Conservation (phyloP, 345 rosid species). For the Erucastrum elatum region DNA sequence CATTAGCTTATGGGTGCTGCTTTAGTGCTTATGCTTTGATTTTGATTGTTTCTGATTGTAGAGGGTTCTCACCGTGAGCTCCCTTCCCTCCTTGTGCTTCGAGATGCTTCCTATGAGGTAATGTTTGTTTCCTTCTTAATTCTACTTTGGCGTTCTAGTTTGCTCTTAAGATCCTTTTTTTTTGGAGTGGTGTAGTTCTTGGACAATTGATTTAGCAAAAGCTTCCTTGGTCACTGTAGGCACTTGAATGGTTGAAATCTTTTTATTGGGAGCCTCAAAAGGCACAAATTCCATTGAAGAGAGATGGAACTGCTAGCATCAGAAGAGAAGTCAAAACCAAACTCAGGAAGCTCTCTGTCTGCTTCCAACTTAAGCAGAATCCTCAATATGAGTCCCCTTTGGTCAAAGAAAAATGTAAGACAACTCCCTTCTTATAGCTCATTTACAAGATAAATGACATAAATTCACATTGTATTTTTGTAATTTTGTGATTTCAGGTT, state of each 20-base stretch:
- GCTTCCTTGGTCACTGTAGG: constrained; percentile 48
- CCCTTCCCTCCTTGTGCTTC: constrained; percentile 72
- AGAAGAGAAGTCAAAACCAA: constrained; percentile 66
- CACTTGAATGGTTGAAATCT: constrained; percentile 79
- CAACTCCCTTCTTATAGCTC: not conserved
- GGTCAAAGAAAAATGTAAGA: constrained; percentile 49
- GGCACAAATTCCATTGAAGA: constrained; percentile 54
- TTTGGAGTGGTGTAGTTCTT: too few relatives aligned
- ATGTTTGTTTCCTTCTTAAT: not conserved
- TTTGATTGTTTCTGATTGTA: constrained; percentile 33
- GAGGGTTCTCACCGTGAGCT: constrained; percentile 94
- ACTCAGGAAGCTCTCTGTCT: constrained; percentile 56
- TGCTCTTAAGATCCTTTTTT: too few relatives aligned
- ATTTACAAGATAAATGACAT: too few relatives aligned
- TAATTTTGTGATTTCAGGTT: constrained; percentile 53
- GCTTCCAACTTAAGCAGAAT: constrained; percentile 46
- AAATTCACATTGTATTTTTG: not conserved
- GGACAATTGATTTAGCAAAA: not conserved
- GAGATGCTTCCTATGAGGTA: constrained; percentile 76
- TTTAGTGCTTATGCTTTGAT: constrained; percentile 1
- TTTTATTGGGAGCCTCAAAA: constrained; percentile 86
- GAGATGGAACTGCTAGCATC: constrained; percentile 50
- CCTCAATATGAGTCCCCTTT: constrained; percentile 44
- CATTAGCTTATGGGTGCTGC: not conserved
- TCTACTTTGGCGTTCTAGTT: not conserved